phyloP scores from a whole-genome alignment of 2,329 filamentous ascomycete species.

The Bimuria novae-zelandiae region DNA sequence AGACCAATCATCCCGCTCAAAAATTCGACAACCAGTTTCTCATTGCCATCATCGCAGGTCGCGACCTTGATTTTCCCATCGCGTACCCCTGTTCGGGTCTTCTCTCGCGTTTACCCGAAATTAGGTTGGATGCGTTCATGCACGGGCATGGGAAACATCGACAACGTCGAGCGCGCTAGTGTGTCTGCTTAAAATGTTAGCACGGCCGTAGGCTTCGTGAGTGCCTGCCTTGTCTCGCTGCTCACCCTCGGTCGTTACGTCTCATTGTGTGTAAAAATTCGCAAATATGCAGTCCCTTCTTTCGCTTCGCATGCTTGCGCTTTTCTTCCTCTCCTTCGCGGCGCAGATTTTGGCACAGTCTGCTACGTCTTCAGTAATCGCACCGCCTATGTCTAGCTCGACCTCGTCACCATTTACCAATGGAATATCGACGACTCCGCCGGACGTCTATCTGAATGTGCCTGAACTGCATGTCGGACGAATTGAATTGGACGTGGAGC shows the following conservation, averaged over 20 bases:
- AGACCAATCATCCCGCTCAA: slow-evolving; percentile 22
- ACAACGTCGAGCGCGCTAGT: slow-evolving; percentile 11
- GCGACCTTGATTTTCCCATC: background rate
- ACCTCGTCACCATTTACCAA: slow-evolving; percentile 22
- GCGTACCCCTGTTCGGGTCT: slow-evolving; percentile 22
- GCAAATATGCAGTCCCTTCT: slow-evolving; percentile 39
- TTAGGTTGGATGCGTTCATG: slow-evolving; percentile 18
- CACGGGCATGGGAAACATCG: slow-evolving; percentile 28
- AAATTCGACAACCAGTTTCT: slow-evolving; percentile 31
- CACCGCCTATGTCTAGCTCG: slow-evolving; percentile 37
- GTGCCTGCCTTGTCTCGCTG: slow-evolving; percentile 20
- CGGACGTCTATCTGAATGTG: slow-evolving; percentile 55
- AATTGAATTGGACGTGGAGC: slow-evolving; percentile 65
- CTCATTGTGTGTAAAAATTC: slow-evolving; percentile 7
- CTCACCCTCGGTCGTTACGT: slow-evolving; percentile 11
- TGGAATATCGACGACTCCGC: slow-evolving; percentile 30
- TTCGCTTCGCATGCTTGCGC: slow-evolving; percentile 40
- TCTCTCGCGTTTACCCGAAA: slow-evolving; percentile 42
- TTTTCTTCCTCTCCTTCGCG: slow-evolving; percentile 33
- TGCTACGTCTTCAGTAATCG: slow-evolving; percentile 26
- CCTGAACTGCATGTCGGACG: slow-evolving; percentile 62
- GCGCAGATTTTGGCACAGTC: slow-evolving; percentile 36
- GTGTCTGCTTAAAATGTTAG: slow-evolving; percentile 22
- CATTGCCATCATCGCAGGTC: background rate
- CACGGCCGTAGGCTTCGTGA: slow-evolving; percentile 18